Conservation (phyloP, 805 yeast genomes). For the Candida germanica region DNA sequence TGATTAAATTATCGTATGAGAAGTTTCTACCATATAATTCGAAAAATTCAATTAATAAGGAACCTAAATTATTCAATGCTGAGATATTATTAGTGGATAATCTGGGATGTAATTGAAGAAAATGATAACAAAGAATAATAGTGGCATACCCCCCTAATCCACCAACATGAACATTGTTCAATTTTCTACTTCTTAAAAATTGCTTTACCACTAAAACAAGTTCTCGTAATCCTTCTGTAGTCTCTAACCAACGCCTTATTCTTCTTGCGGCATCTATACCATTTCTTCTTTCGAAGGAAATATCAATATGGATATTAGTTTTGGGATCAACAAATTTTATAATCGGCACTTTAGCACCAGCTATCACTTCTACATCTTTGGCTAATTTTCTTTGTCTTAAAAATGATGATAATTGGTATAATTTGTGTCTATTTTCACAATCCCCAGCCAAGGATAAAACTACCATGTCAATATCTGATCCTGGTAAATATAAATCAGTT, state of each 20-base stretch:
- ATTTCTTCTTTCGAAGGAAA: conserved; percentile 82
- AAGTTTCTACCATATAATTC: conserved; percentile 89
- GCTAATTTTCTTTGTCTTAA: conserved; percentile 63
- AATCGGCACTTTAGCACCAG: conserved; percentile 91
- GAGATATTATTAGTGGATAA: conserved; percentile 62
- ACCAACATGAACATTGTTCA: conserved; percentile 87
- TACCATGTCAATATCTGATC: conserved; percentile 95
- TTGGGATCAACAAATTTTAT: conserved; percentile 80
- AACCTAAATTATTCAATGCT: conserved; percentile 76
- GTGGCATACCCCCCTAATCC: conserved; percentile 94
- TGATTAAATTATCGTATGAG: conserved; percentile 75
- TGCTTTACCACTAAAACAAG: conserved; percentile 80
- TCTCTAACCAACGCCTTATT: conserved; percentile 69
- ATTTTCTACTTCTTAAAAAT: conserved; percentile 69
- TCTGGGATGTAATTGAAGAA: conserved; percentile 76
- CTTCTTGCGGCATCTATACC: conserved; percentile 80
- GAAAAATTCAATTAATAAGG: conserved; percentile 83
- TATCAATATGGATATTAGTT: conserved; percentile 74
- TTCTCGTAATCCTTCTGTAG: conserved; percentile 78
- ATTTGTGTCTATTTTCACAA: conserved; percentile 58
- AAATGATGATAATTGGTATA: conserved; percentile 71
- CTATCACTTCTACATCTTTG: conserved; percentile 74
- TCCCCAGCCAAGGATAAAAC: conserved; percentile 60
- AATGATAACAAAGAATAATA: conserved; percentile 81
- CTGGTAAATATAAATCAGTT: conserved; percentile 88